Conservation (phyloP, 345 rosid species). For the Syzygium oleosum region DNA sequence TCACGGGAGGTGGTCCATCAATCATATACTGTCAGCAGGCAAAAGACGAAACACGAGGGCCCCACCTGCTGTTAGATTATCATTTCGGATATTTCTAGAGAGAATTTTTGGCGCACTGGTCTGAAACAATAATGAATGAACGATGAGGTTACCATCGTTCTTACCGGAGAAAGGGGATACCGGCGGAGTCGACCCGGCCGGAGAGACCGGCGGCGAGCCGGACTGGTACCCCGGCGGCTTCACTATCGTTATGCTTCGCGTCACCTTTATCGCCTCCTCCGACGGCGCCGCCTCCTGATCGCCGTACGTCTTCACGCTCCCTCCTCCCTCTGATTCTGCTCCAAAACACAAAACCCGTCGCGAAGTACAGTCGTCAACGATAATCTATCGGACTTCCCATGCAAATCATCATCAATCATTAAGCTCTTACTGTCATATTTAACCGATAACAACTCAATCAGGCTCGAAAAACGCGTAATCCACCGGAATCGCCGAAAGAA, state of each 20-base stretch:
- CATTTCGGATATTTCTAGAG: neutral
- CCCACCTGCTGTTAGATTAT: neutral
- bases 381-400: neutral
- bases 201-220: constrained; percentile 75
- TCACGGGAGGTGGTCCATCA: neutral
- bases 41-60: neutral
- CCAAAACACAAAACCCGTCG: neutral
- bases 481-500: neutral
- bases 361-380: neutral
- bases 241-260: constrained; percentile 80
- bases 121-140: neutral
- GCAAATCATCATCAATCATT: neutral
- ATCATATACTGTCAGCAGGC: neutral
- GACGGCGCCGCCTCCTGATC: constrained; percentile 18
- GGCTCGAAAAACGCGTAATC: neutral
- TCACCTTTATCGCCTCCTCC: constrained; percentile 45
- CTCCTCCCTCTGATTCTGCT: constrained; percentile 56
- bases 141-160: neutral
- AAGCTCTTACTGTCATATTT: neutral
- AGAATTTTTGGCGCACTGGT: neutral
- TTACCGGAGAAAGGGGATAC: constrained; percentile 87
- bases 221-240: constrained; percentile 81
- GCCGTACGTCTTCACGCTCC: constrained; percentile 37
- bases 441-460: neutral
- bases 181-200: constrained; percentile 82